These are phyloP conservation scores for Triangularia setosa DNA, from an alignment of 2,329 filamentous ascomycete species.

Conservation along the genomic window DNA sequence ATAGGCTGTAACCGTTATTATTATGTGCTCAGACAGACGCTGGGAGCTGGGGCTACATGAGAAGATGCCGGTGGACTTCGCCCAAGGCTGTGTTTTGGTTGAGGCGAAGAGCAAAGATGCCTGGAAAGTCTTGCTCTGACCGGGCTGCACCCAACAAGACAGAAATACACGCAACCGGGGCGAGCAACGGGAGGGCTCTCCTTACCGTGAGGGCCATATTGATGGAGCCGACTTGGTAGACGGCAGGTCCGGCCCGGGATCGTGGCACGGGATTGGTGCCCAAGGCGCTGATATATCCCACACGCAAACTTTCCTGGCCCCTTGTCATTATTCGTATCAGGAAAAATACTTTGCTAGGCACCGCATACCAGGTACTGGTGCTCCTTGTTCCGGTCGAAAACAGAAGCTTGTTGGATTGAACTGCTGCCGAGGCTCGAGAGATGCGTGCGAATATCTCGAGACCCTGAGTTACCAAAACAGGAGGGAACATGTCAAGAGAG, in stretches of 20 bases:
- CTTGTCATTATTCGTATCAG: neutral
- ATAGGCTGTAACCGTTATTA: neutral
- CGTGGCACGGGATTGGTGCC: slow-evolving; percentile 2
- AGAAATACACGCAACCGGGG: neutral
- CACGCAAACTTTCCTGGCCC: neutral
- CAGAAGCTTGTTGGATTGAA: neutral
- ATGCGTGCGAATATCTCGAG: neutral
- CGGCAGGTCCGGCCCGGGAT: slow-evolving; percentile 6
- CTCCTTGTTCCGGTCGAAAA: neutral
- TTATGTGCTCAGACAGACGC: neutral
- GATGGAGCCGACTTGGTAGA: slow-evolving; percentile 4
- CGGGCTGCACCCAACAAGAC: neutral
- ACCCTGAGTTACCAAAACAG: neutral
- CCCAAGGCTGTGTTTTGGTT: neutral
- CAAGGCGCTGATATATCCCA: neutral
- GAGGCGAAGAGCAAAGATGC: neutral
- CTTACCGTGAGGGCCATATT: neutral
- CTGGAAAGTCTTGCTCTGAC: too few species aligned
- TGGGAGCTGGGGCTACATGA: neutral
- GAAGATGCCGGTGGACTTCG: neutral
- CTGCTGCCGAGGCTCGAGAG: neutral
- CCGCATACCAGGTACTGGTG: neutral
- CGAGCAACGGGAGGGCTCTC: neutral
- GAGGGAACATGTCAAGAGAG: neutral
- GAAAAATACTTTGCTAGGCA: neutral